Evolutionary conservation across 805 yeast species (phyloP), one percentile per base, ranked within the genome.

Genomic region (Kregervanrija pseudodelftensis): DNA sequence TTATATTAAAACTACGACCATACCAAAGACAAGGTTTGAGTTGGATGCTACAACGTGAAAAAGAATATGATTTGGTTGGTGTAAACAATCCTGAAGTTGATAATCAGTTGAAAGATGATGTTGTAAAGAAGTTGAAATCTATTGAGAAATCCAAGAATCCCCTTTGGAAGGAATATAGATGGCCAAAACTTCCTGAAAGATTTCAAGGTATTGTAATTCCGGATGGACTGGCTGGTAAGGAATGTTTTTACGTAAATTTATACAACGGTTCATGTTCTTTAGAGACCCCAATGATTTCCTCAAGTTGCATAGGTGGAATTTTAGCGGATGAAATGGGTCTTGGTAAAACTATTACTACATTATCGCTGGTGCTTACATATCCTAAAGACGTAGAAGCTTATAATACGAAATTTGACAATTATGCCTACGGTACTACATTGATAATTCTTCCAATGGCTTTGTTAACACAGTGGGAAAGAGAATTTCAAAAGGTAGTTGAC

Each of bases 281-380:
- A 12, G 73, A 74, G 16, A 78, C 75, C 49, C 97, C 96, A 1
- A 54, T 79, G 11, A 67, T 88, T 36, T 77, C 72, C 46, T 70
- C 81, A 1, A 56, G 74, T 14, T 73, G 82, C 40, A 70, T 72
- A 40, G 97, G 98, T 33, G 98, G 98, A 2, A 85, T 90, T 15
- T 66, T 90, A 12, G 95, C 97, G 0, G 98, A 90, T 66, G 98
- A 90, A 61, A 90, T 90, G 98, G 98, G 98, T 0, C 69, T 90
- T 8, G 98, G 98, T 37, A 90, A 90, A 59, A 90, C 98, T 0
- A 84, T 90, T 17, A 84, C 95, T 1, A 79, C 95, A 0, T 63
- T 88, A 42, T 74, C 96, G 0, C 64, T 91, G 40, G 70, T 90
- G 11, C 77, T 83, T 45, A 72, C 86, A 0, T 80, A 73, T 9